Evolutionary conservation across 2,329 filamentous ascomycete genomes (phyloP), one percentile per base, ranked within the genome.

Genomic region (Epicoccum sorghinum): DNA sequence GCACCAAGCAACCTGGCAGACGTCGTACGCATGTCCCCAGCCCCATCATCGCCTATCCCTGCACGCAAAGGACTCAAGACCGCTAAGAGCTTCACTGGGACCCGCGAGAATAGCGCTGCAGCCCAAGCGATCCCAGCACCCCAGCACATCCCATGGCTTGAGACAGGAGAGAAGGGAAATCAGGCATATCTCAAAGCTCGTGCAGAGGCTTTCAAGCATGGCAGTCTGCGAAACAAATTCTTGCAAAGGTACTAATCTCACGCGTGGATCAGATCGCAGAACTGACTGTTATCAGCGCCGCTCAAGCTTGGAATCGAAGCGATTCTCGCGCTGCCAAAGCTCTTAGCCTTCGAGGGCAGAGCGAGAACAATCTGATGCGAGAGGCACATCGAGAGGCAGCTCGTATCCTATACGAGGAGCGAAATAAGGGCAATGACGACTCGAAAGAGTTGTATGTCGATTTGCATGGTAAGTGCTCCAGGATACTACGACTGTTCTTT

Each of bases 241-340:
- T 78, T 99, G 49, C 93, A 97, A 76, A 96, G 91, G 91, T 93
- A 63, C 67, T 78, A 43, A 4, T 40, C 36, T 23, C 14, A 40
- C 18, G 3, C 30, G 14, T 18, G 35, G 18, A n/a, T 32, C 37
- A 7, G 12, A 14, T 27, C 12, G 22, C 33, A 33, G 32, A 57
- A n/a, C 61, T 63, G 35, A 62, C 44, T 35, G 24, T 42, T 30
- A 33, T 55, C 59, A 96, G 93, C 75, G 95, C 95, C 62, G 93
- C 93, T 7, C 93, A 98, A 82, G 95, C 95, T 22, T 99, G 95
- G 93, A 97, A 98, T 73, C 89, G 95, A 53, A 98, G 97, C 68
- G 95, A 99, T 74, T 93, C 95, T 36, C 88, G 95, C 58, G 93
- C 95, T 14, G 95, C 95, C 57, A 98, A 98, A 79, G 93, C 93